Evolutionary conservation across 2,329 filamentous ascomycete species (phyloP).

Genomic region (Arthrobotrys sphaeroides): DNA sequence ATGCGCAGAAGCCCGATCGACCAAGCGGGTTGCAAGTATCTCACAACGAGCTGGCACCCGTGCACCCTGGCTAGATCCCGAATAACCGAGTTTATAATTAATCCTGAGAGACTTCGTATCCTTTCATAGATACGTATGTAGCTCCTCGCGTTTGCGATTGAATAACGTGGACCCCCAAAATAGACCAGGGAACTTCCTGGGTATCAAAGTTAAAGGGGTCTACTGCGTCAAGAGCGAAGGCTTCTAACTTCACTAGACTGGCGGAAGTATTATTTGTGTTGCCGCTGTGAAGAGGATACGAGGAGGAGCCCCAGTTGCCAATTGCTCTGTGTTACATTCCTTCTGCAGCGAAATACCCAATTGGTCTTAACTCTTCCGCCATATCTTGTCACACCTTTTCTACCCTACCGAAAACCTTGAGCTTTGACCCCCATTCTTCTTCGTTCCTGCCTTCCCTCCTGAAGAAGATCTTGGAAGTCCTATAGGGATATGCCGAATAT

Average conservation of each 20-base stretch:
- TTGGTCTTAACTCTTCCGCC: conserved; percentile 15
- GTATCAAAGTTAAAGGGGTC: not conserved
- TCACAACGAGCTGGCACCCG: not conserved
- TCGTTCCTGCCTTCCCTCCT: not conserved
- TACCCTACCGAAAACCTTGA: not conserved
- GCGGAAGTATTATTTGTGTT: conserved; percentile 15
- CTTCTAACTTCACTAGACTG: not conserved
- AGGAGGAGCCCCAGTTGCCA: not conserved
- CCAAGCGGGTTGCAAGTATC: not conserved
- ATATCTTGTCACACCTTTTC: not conserved
- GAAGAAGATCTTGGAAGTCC: not conserved
- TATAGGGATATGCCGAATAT: not conserved
- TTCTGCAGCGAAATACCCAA: conserved; percentile 24
- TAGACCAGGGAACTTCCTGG: not conserved
- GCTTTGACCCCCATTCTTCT: not conserved
- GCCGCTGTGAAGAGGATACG: conserved; percentile 7
- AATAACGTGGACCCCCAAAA: not conserved
- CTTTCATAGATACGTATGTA: not conserved
- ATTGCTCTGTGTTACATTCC: conserved; percentile 27
- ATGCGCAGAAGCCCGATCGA: not conserved
- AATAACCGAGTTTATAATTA: not conserved
- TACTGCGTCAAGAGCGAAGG: not conserved
- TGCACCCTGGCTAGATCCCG: not conserved
- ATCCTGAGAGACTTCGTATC: conserved; percentile 2
- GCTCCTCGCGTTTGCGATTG: not conserved